Base-by-base conservation (phyloP, 179 eudicot species). In the Silene vulgaris region DNA sequence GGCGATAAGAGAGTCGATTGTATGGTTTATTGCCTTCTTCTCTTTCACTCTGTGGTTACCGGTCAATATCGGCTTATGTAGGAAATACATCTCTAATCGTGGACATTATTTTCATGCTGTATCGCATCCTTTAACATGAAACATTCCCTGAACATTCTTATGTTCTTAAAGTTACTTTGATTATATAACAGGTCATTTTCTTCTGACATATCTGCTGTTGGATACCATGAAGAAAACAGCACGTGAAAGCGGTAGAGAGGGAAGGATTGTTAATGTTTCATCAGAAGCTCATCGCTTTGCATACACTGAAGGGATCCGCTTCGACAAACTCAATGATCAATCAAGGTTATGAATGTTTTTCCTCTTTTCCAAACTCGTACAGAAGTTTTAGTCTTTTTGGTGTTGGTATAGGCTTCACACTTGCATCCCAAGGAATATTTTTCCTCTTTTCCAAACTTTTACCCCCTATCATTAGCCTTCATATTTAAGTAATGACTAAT, bases 231-330 rank as follows among this genome's bases (percentile, higher is more conserved):
- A 89, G 80, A 86, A 81, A 37, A 86, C 97, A 52, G 85, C 97
- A 2, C 65, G 52, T 37, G 82, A 84, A 76, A 86, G 84, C 32
- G 87, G 87, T 28, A 79, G 73, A 74, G 96, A 89, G 74, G 98
- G 97, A 64, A 89, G 98, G 82, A 89, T 93, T 62, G 90, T 93
- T 60, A 93, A 90, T 77, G 91, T 93, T 72, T 83, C 98, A 75
- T 93, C 98, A 13, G 83, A 82, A 68, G 96, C 87, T 79, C 96
- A 93, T 73, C 83, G 83, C 16, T 45, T 81, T 62, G 0, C 89
- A 5, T 90, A 91, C 76, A 69, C 75, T 11, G 93, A 86, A 87
- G 97, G 98, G 80, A 84, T 93, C 82, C 86, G 89, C 70, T 90
- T 91, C 71, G 89, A 91, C 74, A 91, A 81, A 74, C 81, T 93